A percentile compares a stretch with the other conserved stretches of the same genome.
These are phyloP conservation scores for Coniochaeta sp. DNA, from an alignment of 2,329 filamentous ascomycete genomes.

Conservation along the genomic window DNA sequence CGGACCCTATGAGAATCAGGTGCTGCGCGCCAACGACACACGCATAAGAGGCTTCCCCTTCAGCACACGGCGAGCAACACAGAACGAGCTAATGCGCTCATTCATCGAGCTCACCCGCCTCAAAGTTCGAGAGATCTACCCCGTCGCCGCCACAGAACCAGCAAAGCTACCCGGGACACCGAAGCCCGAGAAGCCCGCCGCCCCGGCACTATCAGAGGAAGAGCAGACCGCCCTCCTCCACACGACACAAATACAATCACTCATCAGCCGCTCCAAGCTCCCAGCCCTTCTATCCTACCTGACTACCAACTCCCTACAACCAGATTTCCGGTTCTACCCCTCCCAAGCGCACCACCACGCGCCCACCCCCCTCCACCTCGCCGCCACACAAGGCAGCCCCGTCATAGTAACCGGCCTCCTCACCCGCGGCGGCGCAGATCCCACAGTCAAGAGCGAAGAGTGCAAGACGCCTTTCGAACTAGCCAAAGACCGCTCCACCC, in stretches of 20 bases:
- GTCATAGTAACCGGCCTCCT: conserved; percentile 74
- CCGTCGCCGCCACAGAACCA: conserved; percentile 43
- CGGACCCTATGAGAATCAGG: conserved; percentile 83
- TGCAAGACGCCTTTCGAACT: conserved; percentile 85
- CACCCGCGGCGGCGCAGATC: conserved; percentile 67
- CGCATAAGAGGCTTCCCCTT: conserved; percentile 87
- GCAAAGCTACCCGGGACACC: conserved; percentile 18
- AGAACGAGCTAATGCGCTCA: conserved; percentile 87
- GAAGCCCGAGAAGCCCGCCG: conserved; percentile 41
- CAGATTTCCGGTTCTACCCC: conserved; percentile 72
- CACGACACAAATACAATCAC: conserved; percentile 79
- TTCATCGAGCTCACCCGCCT: conserved; percentile 91
- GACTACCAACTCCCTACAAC: conserved; percentile 61
- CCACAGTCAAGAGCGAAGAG: conserved; percentile 62
- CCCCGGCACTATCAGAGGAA: conserved; percentile 68
- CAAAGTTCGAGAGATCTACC: conserved; percentile 74
- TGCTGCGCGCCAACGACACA: conserved; percentile 70
- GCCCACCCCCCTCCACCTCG: conserved; percentile 77
- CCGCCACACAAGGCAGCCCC: conserved; percentile 72
- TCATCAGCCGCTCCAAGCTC: conserved; percentile 84
- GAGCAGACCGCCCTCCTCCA: conserved; percentile 78
- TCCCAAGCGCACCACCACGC: conserved; percentile 67
- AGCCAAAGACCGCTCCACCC: conserved; percentile 74
- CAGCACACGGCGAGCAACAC: conserved; percentile 83
- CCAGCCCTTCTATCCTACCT: conserved; percentile 83